Evolutionary conservation across 176 grass and related monocot genomes (phyloP).

Genomic region (Juncus effusus): DNA sequence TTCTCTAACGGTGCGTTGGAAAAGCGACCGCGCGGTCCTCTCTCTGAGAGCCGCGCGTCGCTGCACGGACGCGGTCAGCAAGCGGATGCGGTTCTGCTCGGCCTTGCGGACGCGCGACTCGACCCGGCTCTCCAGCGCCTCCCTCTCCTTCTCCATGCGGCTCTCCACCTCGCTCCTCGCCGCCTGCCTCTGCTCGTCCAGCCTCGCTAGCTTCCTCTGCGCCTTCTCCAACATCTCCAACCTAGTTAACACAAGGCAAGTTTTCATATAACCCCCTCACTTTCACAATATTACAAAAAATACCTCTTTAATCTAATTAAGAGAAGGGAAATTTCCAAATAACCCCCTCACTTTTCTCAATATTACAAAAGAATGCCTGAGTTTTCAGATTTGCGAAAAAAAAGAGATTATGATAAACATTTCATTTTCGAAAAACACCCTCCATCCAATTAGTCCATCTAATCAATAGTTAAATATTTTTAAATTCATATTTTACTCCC

Average conservation of each 20-base stretch:
- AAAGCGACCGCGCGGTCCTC: conserved; percentile 62
- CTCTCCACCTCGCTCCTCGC: conserved; percentile 73
- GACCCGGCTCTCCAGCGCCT: conserved; percentile 76
- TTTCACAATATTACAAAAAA: no score
- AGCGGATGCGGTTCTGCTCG: conserved; percentile 70
- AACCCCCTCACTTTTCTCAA: no score
- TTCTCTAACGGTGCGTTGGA: conserved; percentile 52
- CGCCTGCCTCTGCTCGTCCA: conserved; percentile 84
- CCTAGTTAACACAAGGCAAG: conserved; percentile 12
- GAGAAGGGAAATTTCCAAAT: no score
- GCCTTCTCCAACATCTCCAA: conserved; percentile 76
- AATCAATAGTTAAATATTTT: no score
- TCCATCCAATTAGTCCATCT: no score
- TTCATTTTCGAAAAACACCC: no score
- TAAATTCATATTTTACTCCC: no score
- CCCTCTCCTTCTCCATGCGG: conserved; percentile 85
- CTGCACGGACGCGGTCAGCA: conserved; percentile 59
- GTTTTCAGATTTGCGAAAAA: no score
- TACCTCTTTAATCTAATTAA: no score
- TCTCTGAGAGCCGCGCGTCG: conserved; percentile 62
- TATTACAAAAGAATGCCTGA: no score
- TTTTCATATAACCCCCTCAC: no score
- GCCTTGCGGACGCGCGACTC: conserved; percentile 88
- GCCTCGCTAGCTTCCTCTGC: conserved; percentile 58
- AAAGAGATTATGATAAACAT: no score